phyloP scores from a whole-genome alignment of 306 rosid genomes.

The Trifolium repens region DNA sequence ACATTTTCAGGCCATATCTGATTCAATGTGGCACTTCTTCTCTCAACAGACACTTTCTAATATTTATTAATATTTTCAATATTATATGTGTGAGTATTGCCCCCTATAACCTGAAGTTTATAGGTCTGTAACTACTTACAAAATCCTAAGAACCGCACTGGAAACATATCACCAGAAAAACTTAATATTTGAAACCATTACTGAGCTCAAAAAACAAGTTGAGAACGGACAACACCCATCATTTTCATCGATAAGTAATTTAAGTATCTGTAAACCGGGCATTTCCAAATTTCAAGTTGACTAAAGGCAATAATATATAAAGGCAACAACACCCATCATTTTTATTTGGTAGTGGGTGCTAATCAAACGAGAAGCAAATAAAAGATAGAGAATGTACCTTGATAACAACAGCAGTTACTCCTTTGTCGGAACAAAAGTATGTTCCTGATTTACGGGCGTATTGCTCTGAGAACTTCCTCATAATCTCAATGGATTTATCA shows the following conservation, averaged over 20 bases:
- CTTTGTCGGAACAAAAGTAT: conserved; percentile 93
- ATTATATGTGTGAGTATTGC: not conserved
- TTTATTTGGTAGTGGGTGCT: conserved; percentile 14
- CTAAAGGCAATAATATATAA: not conserved
- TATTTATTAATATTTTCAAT: no score
- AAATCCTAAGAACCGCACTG: conserved; percentile 7
- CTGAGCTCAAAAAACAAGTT: not conserved
- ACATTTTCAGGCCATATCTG: not conserved
- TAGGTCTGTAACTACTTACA: no score
- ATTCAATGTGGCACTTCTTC: not conserved
- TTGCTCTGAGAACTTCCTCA: conserved; percentile 99
- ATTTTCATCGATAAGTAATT: not conserved
- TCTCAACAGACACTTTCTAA: not conserved
- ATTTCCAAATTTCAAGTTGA: conserved; percentile 22
- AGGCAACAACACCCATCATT: not conserved
- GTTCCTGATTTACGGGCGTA: conserved; percentile 97
- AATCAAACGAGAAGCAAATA: conserved; percentile 23
- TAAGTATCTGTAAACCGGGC: conserved; percentile 1
- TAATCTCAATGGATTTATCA: conserved; percentile 87
- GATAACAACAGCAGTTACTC: conserved; percentile 95
- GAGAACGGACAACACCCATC: not conserved
- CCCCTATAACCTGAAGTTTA: not conserved
- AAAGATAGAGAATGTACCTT: conserved; percentile 55
- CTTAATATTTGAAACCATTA: not conserved
- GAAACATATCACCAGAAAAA: not conserved